Percentiles rank a stretch among this genome's conserved stretches.
phyloP scores from a whole-genome alignment of 2,329 filamentous ascomycete species.

The Diaporthe amygdali region DNA sequence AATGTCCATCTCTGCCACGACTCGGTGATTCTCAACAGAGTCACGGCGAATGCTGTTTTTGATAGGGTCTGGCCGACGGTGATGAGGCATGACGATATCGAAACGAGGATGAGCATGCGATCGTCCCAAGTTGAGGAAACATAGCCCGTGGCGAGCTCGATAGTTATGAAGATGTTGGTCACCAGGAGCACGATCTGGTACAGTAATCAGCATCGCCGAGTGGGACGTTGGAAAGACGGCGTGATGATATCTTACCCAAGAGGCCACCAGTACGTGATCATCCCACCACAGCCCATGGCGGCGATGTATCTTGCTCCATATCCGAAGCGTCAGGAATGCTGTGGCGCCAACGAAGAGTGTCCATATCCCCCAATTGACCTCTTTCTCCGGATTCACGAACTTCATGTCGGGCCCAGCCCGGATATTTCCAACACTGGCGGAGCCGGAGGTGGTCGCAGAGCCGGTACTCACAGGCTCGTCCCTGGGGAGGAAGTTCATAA shows the following conservation, averaged over 20 bases:
- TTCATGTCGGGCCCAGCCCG: not conserved
- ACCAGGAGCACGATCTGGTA: constrained; percentile 44
- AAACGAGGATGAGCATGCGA: constrained; percentile 58
- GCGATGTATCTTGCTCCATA: constrained; percentile 26
- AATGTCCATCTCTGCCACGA: constrained; percentile 46
- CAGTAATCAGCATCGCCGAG: not conserved
- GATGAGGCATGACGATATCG: constrained; percentile 44
- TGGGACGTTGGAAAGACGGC: too few relatives aligned
- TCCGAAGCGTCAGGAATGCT: constrained; percentile 27
- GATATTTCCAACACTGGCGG: not conserved
- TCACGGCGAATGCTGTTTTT: constrained; percentile 44
- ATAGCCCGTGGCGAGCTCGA: constrained; percentile 56
- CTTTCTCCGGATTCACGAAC: constrained; percentile 23
- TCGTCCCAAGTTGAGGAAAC: constrained; percentile 52
- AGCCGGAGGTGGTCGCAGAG: constrained; percentile 3
- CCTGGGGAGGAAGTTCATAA: not conserved
- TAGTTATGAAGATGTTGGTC: constrained; percentile 51
- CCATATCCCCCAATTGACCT: constrained; percentile 29
- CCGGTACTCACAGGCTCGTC: constrained; percentile 4
- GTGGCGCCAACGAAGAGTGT: constrained; percentile 26
- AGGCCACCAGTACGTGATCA: constrained; percentile 29
- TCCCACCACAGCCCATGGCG: constrained; percentile 27
- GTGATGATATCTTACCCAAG: constrained; percentile 28
- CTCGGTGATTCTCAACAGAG: constrained; percentile 48
- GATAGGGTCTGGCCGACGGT: constrained; percentile 41